A percentile compares a stretch with the other conserved stretches of the same genome.
Evolutionary conservation across 306 rosid species (phyloP).

Genomic region (Delonix regia): DNA sequence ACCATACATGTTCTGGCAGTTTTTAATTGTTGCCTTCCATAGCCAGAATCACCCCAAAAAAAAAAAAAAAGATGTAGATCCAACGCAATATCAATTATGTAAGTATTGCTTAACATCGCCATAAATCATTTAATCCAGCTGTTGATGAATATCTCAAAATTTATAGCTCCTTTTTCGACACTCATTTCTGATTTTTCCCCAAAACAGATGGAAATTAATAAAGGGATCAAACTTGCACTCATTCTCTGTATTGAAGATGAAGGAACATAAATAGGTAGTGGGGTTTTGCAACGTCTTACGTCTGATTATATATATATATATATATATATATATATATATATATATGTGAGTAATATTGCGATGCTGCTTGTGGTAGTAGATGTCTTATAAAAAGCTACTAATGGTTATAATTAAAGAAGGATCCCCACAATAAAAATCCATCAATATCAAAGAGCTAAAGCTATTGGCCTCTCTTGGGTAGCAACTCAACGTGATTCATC

Average conservation of each 20-base stretch:
- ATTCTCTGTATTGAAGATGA: conserved; percentile 21
- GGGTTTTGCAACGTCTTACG: not conserved
- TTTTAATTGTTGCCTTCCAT: not conserved
- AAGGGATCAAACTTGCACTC: conserved; percentile 19
- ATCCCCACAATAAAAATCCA: conserved; percentile 19
- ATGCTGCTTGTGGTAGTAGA: not conserved
- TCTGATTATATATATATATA: not conserved
- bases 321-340: not conserved
- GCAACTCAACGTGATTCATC: conserved; percentile 34
- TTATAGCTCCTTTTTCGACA: not conserved
- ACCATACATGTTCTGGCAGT: not conserved
- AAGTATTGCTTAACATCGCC: not conserved
- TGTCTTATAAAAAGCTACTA: conserved; percentile 1
- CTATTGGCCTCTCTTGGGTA: conserved; percentile 20
- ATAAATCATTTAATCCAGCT: conserved; percentile 23
- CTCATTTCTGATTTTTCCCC: not conserved
- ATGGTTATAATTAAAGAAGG: conserved; percentile 30
- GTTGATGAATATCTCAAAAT: not conserved
- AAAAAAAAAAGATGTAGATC: conserved; percentile 1
- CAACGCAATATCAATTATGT: not conserved
- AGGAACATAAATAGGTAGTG: conserved; percentile 23
- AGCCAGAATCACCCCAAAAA: conserved; percentile 1
- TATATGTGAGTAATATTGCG: not conserved
- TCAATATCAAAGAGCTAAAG: conserved; percentile 36
- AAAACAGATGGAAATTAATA: not conserved